Base-by-base conservation (phyloP, 805 yeast genomes). In the Blastobotrys terrestris region DNA sequence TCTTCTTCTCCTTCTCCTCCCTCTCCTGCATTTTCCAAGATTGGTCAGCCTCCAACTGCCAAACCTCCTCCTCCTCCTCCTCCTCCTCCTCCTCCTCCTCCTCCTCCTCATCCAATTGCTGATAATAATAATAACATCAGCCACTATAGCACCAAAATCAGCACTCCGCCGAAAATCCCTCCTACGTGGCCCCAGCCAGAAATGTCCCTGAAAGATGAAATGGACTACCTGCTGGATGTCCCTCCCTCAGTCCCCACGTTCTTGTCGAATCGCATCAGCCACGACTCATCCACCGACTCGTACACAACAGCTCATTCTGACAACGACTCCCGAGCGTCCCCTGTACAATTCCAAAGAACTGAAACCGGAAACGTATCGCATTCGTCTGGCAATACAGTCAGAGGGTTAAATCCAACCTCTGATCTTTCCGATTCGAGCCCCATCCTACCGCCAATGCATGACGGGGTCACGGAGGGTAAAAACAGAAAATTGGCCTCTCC, bases 201-300 rank as follows among this genome's bases (percentile, higher is more conserved):
- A 26, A 26, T 50, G 7, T 15, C 51, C 2, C 8, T 50, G 20
- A 47, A 43, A 8, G 46, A 46, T 16, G 55, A 53, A 14, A 46
- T 45, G 45, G 48, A 43, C 15, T 39, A 48, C 13, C 31, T 35
- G 2, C 48, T 53, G n/a, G 47, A 39, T 14, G 20, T 42, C 2
- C 56, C 56, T 3, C 46, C 48, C 15, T 3, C 46, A 13, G 20
- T 44, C 3, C 52, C 50, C 15, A 35, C 45, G 15, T 13, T 41
- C 2, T 11, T 26, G 39, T 20, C 35, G 6, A 18, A 16, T 22
- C 21, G 49, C 4, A 31, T 22, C 31, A 46, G 55, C 31, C 55
- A 52, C 19, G 58, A 55, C 21, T 57, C 60, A 1, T 54, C 58
- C 3, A 50, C 51, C 13, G 60, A 57, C n/a, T 54, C 58, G 35